Percentiles rank a stretch among this genome's conserved stretches.
phyloP scores from a whole-genome alignment of 1,139 yeast genomes.

The Geotrichum macrosporum region DNA sequence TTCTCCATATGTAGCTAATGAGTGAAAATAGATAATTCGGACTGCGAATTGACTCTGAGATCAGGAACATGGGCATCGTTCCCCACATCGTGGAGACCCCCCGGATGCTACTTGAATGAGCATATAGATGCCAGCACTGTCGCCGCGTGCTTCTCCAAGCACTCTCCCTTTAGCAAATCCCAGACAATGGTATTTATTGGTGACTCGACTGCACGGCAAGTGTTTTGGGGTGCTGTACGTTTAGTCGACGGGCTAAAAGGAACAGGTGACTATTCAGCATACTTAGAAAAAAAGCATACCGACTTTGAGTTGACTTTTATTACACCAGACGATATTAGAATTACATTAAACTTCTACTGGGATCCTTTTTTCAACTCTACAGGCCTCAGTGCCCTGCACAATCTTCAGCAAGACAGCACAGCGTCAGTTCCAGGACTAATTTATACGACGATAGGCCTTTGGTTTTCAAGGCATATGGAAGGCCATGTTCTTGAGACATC shows the following conservation, averaged over 20 bases:
- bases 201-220: constrained; percentile 23
- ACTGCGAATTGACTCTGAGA: neutral
- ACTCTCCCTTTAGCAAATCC: neutral
- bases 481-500: constrained; percentile 8
- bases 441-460: constrained; percentile 18
- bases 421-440: constrained; percentile 10
- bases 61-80: neutral
- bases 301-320: constrained; percentile 3
- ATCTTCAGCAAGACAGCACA: neutral
- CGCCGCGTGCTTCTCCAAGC: neutral
- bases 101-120: neutral
- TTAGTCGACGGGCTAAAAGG: constrained; percentile 11
- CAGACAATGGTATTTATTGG: constrained; percentile 13
- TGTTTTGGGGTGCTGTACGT: constrained; percentile 19
- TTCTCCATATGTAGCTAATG: neutral
- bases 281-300: constrained; percentile 9
- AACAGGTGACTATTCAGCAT: constrained; percentile 12
- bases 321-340: neutral
- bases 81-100: neutral
- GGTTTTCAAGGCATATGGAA: constrained; percentile 16
- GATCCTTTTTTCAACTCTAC: constrained; percentile 21
- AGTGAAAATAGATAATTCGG: neutral
- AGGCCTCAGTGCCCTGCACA: constrained; percentile 3
- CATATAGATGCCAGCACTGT: neutral
- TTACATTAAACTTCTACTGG: constrained; percentile 15